phyloP scores from a whole-genome alignment of 2,329 filamentous ascomycete genomes.

The Lojkania enalia region DNA sequence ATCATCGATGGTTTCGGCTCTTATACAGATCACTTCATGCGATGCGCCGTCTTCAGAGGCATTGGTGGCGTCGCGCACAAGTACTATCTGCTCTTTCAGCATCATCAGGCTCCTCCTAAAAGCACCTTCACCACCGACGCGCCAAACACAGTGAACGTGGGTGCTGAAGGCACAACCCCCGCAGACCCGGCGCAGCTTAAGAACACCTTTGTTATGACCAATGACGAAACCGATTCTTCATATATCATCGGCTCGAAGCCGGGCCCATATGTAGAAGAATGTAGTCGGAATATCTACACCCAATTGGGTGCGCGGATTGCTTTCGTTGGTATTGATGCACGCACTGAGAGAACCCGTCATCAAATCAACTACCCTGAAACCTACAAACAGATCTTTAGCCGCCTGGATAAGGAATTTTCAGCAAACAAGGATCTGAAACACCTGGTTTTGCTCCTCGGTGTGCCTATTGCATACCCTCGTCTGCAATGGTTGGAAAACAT shows the following conservation, averaged over 20 bases:
- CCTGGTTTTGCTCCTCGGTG: constrained; percentile 65
- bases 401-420: constrained; percentile 56
- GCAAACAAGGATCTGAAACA: constrained; percentile 63
- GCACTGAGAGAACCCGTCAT: constrained; percentile 80
- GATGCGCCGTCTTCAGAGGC: constrained; percentile 65
- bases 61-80: constrained; percentile 63
- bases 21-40: constrained; percentile 70
- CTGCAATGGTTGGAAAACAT: constrained; percentile 97
- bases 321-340: constrained; percentile 62
- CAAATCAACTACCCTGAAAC: constrained; percentile 84
- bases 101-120: constrained; percentile 80
- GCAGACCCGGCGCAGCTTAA: constrained; percentile 72
- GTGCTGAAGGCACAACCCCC: constrained; percentile 55
- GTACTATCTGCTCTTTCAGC: constrained; percentile 68
- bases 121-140: constrained; percentile 84
- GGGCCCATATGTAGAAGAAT: constrained; percentile 67
- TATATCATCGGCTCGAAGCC: constrained; percentile 79
- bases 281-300: constrained; percentile 64
- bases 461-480: constrained; percentile 72
- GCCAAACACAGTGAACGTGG: constrained; percentile 54
- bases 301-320: constrained; percentile 67
- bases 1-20: constrained; percentile 70
- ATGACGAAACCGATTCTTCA: constrained; percentile 64
- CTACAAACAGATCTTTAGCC: constrained; percentile 62
- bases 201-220: constrained; percentile 70